Evolutionary conservation across 192 early-diverging fungal genomes (phyloP), one percentile per base, ranked within the genome.

Genomic region (Oehlia diaphana): DNA sequence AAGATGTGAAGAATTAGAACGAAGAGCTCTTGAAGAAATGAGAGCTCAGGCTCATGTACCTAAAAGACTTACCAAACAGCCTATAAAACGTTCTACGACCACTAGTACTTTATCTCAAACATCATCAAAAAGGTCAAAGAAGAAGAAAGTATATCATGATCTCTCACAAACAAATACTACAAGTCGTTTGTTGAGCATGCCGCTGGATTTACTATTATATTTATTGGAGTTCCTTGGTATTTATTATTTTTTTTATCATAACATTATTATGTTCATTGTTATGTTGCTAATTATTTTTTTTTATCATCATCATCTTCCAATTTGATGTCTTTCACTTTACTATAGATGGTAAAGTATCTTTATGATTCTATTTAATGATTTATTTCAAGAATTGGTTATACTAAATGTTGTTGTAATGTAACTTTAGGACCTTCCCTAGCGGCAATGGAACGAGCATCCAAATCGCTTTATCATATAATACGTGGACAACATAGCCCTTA

Each of bases 401-500:
- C 10, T 16, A 16, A 37, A 37, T 37, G 37, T 5, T 37, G 37
- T 16, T 13, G 12, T 53, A 53, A 53, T 12, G 50, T 12, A 2
- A 49, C 47, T 71, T 39, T 35, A 78, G 77, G 77, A 35, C 77
- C 77, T 9, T 68, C 77, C 2, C 50, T 79, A 12, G 77, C 77
- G 2, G 39, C 63, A 26, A 79, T 79, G 67, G 77, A 79, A 63
- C 66, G 23, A 53, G 50, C 68, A 13, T 79, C 77, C 19, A 69
- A 61, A 69, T 63, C 65, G 19, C 53, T 70, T 42, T 61, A 42
- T 62, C 31, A 58, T 37, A 37, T 79, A 7, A 79, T 79, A 9
- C 42, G 77, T 9, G 67, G 77, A 50, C 77, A 31, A 53, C 77
- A 79, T 70, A 79, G 77, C 23, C 77, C 77, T 14, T 79, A 79